Base-by-base conservation (phyloP, 1,139 yeast species). In the Yamadazyma atlantica region DNA sequence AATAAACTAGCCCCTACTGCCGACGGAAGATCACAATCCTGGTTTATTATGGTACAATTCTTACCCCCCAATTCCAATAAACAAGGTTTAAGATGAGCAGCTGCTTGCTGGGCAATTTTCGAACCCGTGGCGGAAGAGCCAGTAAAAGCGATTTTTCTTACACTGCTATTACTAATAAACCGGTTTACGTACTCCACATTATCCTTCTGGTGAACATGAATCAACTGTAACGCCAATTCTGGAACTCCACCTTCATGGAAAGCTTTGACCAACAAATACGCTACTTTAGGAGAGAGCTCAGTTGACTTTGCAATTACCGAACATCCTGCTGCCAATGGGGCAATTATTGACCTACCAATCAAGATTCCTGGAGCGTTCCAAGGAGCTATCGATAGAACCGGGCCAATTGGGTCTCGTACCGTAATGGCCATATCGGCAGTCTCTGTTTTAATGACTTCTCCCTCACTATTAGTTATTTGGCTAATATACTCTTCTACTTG, bases 271-370 rank as follows among this genome's bases (percentile, higher is more conserved):
- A 62, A 44, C 11, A 66, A 34, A 44, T 65, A 60, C 1, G 66
- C 49, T 2, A 58, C 35, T 27, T 42, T 39, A 0, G 75, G 66
- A 2, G 74, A 55, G 36, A 61, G 55, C 34, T 72, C 75, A 4
- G 70, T 55, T 0, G 73, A 53, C 41, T 70, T 70, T 29, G 62
- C 43, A 12, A 72, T 50, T n/a, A 73, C 76, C 0, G 76, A 69
- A 45, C 77, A 71, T 1, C 78, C 78, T n/a, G 78, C 77, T 22
- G 71, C 68, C 36, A 73, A 53, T 2, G 78, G 78, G 4, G 73
- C 71, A 15, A 58, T 46, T 3, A 72, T 57, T 2, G 73, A 55
- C 40, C 77, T 53, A 11, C 60, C 56, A 6, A 62, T 55, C 32
- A 73, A 57, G 22, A 73, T 54, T 1, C 64, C 64, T 1, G 78